Evolutionary conservation across 139 green algal genomes (phyloP), one percentile per base, ranked within the genome.

Genomic region (Chlorella sp.): DNA sequence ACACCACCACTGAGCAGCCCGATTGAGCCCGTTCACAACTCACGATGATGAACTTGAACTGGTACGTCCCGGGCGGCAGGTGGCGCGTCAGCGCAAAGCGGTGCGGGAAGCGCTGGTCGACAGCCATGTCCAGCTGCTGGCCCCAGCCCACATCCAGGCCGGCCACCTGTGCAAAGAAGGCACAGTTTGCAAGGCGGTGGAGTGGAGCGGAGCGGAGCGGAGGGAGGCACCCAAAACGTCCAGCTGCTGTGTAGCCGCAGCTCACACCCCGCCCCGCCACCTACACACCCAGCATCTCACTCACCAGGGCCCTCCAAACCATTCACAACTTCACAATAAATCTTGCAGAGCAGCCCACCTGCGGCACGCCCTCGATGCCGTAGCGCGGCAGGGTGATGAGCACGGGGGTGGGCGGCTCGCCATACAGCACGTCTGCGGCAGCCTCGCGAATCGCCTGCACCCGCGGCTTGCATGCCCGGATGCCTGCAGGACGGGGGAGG

Each of bases 91-190:
- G 30, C 26, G 81, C 38, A 39, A 86, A 89, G 28, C 85, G 74
- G 16, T 83, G n/a, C 11, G 2, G 18, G 76, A 57, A 82, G 16
- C 60, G 81, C 6, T 25, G 15, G 57, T 94, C 88, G 18, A 71
- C 81, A 67, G 87, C 60, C 88, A 98, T 70, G 44, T 88, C 85
- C 57, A 97, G 65, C 44, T 85, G 86, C 74, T 91, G 83, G 60
- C 96, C 93, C 96, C 96, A 99, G 1, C 96, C 96, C n/a, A 99
- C 93, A 81, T 99, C 96, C 85, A 99, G 90, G 0, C 96, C 96
- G 34, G 96, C 96, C 39, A 98, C 86, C 92, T 96, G 89, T 20
- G 32, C 15, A 60, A 21, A 60, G 11, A 9, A 51, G 44, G 44
- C 6, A 6, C 7, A 9, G 9, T 51, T 16, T 51, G 44, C 44